Percentiles rank a stretch among this genome's conserved stretches.
phyloP scores from a whole-genome alignment of 768 basidiomycete species.

The Austroboletus festivus region DNA sequence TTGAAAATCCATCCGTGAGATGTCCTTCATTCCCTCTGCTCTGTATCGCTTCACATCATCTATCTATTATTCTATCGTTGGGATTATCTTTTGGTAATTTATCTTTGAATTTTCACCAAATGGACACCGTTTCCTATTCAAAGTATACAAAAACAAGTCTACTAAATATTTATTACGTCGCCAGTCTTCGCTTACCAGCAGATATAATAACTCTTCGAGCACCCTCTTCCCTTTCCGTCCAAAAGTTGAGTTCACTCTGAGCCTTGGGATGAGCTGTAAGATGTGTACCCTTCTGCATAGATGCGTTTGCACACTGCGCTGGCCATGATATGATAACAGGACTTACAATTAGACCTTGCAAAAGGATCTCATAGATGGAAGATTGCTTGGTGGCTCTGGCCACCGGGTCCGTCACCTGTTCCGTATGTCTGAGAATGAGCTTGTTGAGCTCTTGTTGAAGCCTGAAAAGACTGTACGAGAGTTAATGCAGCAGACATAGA shows the following conservation, averaged over 20 bases:
- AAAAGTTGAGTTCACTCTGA: constrained; percentile 83
- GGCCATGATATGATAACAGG: background rate
- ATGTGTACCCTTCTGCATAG: constrained; percentile 57
- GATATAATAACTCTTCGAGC: constrained; percentile 57
- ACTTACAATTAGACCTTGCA: constrained; percentile 76
- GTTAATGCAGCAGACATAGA: background rate
- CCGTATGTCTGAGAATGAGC: constrained; percentile 70
- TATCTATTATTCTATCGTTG: constrained; percentile 10
- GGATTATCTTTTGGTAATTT: constrained; percentile 20
- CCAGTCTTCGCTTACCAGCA: constrained; percentile 30
- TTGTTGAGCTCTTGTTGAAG: constrained; percentile 80
- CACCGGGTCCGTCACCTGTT: constrained; percentile 57
- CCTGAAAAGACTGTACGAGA: constrained; percentile 64
- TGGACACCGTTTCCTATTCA: constrained; percentile 11
- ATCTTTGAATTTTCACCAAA: constrained; percentile 17
- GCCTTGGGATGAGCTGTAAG: constrained; percentile 78
- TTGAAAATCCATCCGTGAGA: constrained; percentile 8
- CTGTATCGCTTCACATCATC: constrained; percentile 1
- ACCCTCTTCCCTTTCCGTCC: constrained; percentile 84
- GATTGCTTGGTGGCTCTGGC: constrained; percentile 67
- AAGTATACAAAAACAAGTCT: constrained; percentile 10
- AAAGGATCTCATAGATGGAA: constrained; percentile 69
- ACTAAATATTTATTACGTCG: constrained; percentile 19
- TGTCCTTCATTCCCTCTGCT: constrained; percentile 9
- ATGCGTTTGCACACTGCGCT: background rate